Evolutionary conservation across 441 rosid genomes (phyloP).

Genomic region (Pelargonium cotyledonis): DNA sequence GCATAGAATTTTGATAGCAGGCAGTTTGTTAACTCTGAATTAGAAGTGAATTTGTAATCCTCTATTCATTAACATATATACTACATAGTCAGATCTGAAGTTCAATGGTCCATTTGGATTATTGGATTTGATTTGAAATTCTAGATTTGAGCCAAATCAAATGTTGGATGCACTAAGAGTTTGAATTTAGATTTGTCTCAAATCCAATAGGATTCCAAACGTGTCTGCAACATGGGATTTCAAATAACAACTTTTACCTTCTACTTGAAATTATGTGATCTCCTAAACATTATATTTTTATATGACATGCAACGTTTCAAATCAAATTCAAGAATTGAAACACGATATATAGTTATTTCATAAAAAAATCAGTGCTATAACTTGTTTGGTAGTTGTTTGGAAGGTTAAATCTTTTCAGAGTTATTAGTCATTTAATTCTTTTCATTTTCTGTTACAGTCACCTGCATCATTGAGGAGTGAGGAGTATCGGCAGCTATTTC

Average conservation of each 20-base stretch:
- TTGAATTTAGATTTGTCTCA: no score
- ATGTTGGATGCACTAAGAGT: no score
- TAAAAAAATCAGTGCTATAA: not conserved
- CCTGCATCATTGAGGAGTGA: constrained; percentile 52
- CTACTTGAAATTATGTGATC: no score
- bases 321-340: no score
- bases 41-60: not conserved
- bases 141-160: no score
- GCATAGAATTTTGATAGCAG: not conserved
- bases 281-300: no score
- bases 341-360: not conserved
- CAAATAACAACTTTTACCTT: no score
- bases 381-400: constrained; percentile 9
- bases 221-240: no score
- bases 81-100: not conserved
- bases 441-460: constrained; percentile 34
- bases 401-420: not conserved
- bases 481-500: constrained; percentile 86
- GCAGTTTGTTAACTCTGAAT: not conserved
- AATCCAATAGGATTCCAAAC: no score
- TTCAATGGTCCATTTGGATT: not conserved
- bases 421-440: not conserved
- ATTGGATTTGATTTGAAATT: no score
- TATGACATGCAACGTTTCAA: no score
- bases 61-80: not conserved